Percentiles rank a stretch among this genome's conserved stretches.
Evolutionary conservation across 2,329 filamentous ascomycete species (phyloP).

Genomic region (Exophiala dermatitidis): DNA sequence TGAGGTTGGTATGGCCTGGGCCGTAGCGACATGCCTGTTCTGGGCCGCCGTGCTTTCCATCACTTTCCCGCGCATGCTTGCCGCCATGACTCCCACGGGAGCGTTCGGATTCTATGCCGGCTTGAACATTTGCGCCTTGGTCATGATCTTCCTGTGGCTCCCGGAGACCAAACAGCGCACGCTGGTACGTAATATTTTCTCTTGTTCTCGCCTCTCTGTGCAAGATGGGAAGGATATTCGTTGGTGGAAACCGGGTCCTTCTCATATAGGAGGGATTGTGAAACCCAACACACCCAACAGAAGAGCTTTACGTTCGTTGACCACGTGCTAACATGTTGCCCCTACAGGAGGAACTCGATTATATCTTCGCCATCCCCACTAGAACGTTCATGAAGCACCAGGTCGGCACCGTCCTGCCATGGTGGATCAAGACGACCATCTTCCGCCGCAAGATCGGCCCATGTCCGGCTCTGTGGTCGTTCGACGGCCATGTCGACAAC

Average conservation of each 20-base stretch:
- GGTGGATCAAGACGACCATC: constrained; percentile 53
- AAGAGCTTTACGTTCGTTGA: too few relatives aligned
- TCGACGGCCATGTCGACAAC: constrained; percentile 31
- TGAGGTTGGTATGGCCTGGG: constrained; percentile 39
- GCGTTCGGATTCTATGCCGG: constrained; percentile 53
- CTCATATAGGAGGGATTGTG: too few relatives aligned
- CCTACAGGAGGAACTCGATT: constrained; percentile 47
- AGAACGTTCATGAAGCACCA: constrained; percentile 49
- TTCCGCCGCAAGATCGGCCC: constrained; percentile 43
- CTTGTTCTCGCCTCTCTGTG: too few relatives aligned
- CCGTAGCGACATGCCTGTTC: constrained; percentile 31
- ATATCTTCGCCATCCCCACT: constrained; percentile 47
- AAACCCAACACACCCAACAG: too few relatives aligned
- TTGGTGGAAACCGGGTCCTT: background rate
- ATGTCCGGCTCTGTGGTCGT: constrained; percentile 45
- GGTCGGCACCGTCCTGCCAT: constrained; percentile 48
- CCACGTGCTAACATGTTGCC: too few relatives aligned
- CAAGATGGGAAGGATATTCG: background rate
- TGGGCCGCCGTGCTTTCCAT: constrained; percentile 38
- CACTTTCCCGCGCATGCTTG: constrained; percentile 39
- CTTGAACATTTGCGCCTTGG: constrained; percentile 50
- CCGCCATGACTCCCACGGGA: constrained; percentile 41
- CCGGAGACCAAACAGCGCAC: constrained; percentile 48
- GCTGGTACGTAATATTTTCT: constrained; percentile 3
- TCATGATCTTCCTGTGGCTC: constrained; percentile 53